Evolutionary conservation across 148 eudicot species (phyloP), one percentile per base, ranked within the genome.

Genomic region (Cornus controversa): DNA sequence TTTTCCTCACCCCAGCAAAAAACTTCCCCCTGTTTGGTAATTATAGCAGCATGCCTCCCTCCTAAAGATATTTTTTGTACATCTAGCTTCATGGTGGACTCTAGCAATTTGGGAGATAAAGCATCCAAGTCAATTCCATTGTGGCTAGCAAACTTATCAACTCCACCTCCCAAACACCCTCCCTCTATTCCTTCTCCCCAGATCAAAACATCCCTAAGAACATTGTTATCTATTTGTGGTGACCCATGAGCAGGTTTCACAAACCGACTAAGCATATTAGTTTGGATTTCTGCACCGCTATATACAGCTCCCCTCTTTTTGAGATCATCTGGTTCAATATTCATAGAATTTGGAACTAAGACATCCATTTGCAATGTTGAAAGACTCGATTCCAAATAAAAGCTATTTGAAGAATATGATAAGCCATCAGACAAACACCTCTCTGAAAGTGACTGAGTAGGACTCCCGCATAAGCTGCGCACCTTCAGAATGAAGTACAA

Each of bases 1-100:
- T 69, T 80, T 31, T 80, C 89, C 1, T 86, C 86, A 18, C 89
- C 89, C 89, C 89, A 86, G 68, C 84, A 78, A 65, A 86, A 86
- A 15, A 86, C 78, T 75, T 86, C 89, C 31, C 89, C 89, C 73
- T 83, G 89, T 79, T 83, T 86, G 60, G 86, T 86, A 24, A 79
- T 84, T 10, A 81, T 26, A 72, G 86, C 78, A 25, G 84, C 84
- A 83, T 86, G 89, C 28, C 76, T 83, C 29, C 60, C 76, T 34
- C 84, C 89, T 23, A 83, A 54, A 5, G 89, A 75, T 75, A 86
- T 27, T 11, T 74, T 78, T 20, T 72, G 82, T 1, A 79, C 82
- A 81, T 86, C 89, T 26, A 86, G 74, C 72, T 65, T 72, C 23
- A 74, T 47, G 40, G 82, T 67, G 28, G 89, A 86, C 20, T 86